A percentile compares a stretch with the other conserved stretches of the same genome.
These are phyloP conservation scores for Plantago ovata DNA, from an alignment of 257 asterid genomes.

Conservation along the genomic window DNA sequence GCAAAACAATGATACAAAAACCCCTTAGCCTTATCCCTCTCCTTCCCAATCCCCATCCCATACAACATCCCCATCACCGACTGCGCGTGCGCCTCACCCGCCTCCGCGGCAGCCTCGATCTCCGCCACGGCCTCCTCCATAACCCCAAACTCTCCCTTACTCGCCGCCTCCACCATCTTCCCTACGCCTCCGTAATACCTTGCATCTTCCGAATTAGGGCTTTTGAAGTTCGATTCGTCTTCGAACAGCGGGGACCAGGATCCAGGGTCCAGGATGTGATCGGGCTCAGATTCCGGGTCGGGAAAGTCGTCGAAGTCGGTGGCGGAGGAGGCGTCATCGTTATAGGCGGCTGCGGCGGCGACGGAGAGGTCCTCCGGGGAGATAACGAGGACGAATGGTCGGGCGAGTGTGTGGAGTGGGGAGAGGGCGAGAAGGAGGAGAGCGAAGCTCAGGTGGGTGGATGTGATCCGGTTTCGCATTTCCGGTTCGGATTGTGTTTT, in stretches of 20 bases:
- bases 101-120: slow-evolving; percentile 60
- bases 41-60: slow-evolving; percentile 83
- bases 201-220: slow-evolving; percentile 23
- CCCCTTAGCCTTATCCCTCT: slow-evolving; percentile 64
- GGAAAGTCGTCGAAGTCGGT: slow-evolving; percentile 83
- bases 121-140: slow-evolving; percentile 75
- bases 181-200: slow-evolving; percentile 56
- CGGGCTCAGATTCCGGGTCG: slow-evolving; percentile 66
- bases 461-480: slow-evolving; percentile 35
- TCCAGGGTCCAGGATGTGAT: slow-evolving; percentile 77
- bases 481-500: slow-evolving; percentile 28
- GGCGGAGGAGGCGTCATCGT: slow-evolving; percentile 38
- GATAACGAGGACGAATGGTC: slow-evolving; percentile 72
- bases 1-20: slow-evolving; percentile 77
- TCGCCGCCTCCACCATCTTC: slow-evolving; percentile 73
- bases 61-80: slow-evolving; percentile 75
- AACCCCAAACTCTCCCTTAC: slow-evolving; percentile 58
- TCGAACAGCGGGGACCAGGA: slow-evolving; percentile 94
- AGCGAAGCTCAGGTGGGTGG: slow-evolving; percentile 24
- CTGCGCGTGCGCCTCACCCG: slow-evolving; percentile 79
- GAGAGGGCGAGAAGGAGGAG: slow-evolving; percentile 47
- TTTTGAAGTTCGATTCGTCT: slow-evolving; percentile 38
- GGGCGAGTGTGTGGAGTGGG: slow-evolving; percentile 45
- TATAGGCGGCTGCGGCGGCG: slow-evolving; percentile 30
- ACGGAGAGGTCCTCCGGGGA: slow-evolving; percentile 76